These are phyloP conservation scores for Penicillium salamii DNA, from an alignment of 495 filamentous ascomycete species.

Conservation along the genomic window DNA sequence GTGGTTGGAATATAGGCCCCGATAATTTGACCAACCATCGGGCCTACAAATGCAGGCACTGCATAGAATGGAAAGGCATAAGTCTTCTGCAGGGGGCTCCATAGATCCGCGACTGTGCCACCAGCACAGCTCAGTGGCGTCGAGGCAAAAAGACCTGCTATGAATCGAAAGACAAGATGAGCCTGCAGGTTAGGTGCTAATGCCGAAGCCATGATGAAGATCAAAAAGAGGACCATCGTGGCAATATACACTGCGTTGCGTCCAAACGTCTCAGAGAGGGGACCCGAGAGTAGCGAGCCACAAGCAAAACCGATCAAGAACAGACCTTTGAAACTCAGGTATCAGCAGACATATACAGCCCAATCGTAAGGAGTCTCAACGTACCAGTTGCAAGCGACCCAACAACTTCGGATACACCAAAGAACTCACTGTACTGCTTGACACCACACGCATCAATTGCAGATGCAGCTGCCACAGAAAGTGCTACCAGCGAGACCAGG, in stretches of 20 bases:
- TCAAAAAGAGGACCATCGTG: conserved; percentile 39
- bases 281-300: conserved; percentile 44
- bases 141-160: conserved; percentile 43
- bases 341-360: neutral
- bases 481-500: conserved; percentile 49
- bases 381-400: conserved; percentile 39
- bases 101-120: conserved; percentile 45
- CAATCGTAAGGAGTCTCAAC: neutral
- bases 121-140: conserved; percentile 48
- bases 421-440: conserved; percentile 44
- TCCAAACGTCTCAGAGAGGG: conserved; percentile 53
- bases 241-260: conserved; percentile 53
- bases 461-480: conserved; percentile 44
- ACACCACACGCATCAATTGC: conserved; percentile 46
- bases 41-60: conserved; percentile 35
- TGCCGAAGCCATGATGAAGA: conserved; percentile 44
- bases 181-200: conserved; percentile 42
- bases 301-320: conserved; percentile 50
- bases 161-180: conserved; percentile 43
- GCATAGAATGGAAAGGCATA: conserved; percentile 44
- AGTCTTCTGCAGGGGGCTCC: conserved; percentile 38
- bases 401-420: conserved; percentile 46
- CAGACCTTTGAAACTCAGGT: neutral
- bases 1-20: conserved; percentile 19
- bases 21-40: conserved; percentile 40